Conservation (phyloP, 2,329 filamentous ascomycete species). For the Chaetothyriales sp. region DNA sequence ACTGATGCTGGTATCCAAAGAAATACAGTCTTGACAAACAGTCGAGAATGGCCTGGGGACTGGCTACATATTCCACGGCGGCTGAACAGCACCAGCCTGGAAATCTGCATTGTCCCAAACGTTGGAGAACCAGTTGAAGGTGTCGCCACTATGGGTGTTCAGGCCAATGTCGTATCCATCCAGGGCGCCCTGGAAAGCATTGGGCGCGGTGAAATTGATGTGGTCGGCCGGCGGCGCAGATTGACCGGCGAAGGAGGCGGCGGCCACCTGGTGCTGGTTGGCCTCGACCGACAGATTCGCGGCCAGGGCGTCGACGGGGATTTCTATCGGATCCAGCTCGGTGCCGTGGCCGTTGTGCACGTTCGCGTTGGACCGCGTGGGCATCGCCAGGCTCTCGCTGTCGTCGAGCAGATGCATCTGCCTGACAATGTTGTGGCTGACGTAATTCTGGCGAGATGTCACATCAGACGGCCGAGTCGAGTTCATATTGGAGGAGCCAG, state of each 20-base stretch:
- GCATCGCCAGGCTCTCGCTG: neutral
- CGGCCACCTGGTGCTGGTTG: neutral
- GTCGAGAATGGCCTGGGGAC: no score
- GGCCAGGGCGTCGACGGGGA: neutral
- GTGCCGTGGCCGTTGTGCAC: neutral
- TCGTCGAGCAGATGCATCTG: neutral
- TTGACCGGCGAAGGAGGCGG: neutral
- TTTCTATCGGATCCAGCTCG: neutral
- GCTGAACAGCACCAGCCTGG: neutral
- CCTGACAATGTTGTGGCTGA: neutral
- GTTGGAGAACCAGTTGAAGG: neutral
- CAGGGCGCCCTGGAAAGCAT: slow-evolving; percentile 1
- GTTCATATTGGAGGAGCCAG: neutral
- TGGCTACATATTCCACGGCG: neutral
- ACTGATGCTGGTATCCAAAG: no score
- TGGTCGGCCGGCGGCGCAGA: neutral
- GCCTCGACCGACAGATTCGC: neutral
- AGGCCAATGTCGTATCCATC: neutral
- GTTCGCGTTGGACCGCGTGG: neutral
- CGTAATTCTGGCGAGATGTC: neutral
- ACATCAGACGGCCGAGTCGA: neutral
- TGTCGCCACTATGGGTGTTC: neutral
- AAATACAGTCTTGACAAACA: no score
- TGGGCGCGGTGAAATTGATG: neutral
- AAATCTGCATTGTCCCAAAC: neutral